Conservation (phyloP, 371 early-diverging fungal species). For the Mucor saturninus region DNA sequence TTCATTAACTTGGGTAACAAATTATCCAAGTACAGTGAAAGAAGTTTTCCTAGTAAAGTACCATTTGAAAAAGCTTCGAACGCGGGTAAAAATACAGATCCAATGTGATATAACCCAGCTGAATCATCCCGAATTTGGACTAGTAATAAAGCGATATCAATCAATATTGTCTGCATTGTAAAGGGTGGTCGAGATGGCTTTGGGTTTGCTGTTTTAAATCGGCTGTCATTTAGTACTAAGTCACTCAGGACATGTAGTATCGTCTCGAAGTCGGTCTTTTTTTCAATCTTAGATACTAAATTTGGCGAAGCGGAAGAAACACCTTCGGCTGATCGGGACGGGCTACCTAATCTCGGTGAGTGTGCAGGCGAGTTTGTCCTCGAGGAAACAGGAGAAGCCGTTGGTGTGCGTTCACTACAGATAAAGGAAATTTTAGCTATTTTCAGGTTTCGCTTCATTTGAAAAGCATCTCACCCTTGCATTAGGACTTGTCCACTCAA, state of each 20-base stretch:
- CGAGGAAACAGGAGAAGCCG: conserved; percentile 38
- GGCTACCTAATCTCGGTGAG: conserved; percentile 34
- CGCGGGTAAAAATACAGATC: conserved; percentile 45
- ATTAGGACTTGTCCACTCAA: conserved; percentile 35
- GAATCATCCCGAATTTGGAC: conserved; percentile 39
- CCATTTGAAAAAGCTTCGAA: conserved; percentile 49
- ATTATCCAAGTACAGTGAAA: conserved; percentile 44
- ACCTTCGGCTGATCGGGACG: conserved; percentile 24
- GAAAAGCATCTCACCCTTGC: conserved; percentile 27
- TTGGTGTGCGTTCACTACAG: conserved; percentile 35
- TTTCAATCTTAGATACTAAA: conserved; percentile 18
- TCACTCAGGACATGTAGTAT: conserved; percentile 54
- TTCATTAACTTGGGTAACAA: conserved; percentile 46
- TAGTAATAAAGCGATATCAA: conserved; percentile 55
- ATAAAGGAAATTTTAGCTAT: conserved; percentile 3
- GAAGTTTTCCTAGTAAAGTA: conserved; percentile 35
- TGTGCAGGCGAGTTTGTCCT: conserved; percentile 41
- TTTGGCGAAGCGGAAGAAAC: conserved; percentile 2
- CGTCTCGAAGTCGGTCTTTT: conserved; percentile 35
- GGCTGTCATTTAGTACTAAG: conserved; percentile 60
- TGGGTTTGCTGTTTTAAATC: conserved; percentile 54
- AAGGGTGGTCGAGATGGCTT: conserved; percentile 64
- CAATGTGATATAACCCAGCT: conserved; percentile 37
- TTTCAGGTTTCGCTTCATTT: not conserved
- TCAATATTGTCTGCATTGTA: conserved; percentile 54